A percentile compares a stretch with the other conserved stretches of the same genome.
Evolutionary conservation across 2,329 filamentous ascomycete species (phyloP).

Genomic region (Penicillium sp.): DNA sequence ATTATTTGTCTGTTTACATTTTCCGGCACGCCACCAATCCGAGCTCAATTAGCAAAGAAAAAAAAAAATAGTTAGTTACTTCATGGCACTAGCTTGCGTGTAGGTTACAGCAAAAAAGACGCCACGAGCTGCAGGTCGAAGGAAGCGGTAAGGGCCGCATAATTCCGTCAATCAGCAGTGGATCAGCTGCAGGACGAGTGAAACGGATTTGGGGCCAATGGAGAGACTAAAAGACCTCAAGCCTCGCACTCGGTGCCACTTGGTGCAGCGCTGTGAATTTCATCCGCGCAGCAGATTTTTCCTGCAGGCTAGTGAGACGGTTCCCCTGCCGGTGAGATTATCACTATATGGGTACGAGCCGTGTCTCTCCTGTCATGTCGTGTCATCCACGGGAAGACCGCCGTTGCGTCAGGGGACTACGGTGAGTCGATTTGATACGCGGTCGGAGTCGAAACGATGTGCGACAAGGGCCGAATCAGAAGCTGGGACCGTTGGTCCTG

Average conservation of each 20-base stretch:
- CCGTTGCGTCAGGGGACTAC: background rate
- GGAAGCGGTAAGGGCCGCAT: background rate
- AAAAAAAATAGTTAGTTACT: background rate
- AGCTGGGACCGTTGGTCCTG: constrained; percentile 3
- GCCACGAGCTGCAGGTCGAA: background rate
- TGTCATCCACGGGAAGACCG: background rate
- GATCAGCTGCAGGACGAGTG: background rate
- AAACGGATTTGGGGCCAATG: background rate
- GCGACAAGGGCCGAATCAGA: constrained; percentile 18
- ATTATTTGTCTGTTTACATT: background rate
- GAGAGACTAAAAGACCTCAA: background rate
- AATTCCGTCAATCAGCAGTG: background rate
- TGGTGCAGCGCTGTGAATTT: background rate
- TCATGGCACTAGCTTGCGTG: background rate
- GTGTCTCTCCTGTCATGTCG: background rate
- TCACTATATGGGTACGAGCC: background rate
- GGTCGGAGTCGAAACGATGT: constrained; percentile 7
- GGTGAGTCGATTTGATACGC: constrained; percentile 14
- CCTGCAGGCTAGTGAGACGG: background rate
- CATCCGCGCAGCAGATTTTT: background rate
- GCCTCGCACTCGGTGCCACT: background rate
- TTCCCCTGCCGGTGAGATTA: too few species aligned
- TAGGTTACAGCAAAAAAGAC: background rate
- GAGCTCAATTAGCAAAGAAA: background rate
- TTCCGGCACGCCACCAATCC: background rate